Percentiles rank a stretch among this genome's conserved stretches.
Evolutionary conservation across 2,329 filamentous ascomycete species (phyloP).

Genomic region (Niveomyces coronatus): DNA sequence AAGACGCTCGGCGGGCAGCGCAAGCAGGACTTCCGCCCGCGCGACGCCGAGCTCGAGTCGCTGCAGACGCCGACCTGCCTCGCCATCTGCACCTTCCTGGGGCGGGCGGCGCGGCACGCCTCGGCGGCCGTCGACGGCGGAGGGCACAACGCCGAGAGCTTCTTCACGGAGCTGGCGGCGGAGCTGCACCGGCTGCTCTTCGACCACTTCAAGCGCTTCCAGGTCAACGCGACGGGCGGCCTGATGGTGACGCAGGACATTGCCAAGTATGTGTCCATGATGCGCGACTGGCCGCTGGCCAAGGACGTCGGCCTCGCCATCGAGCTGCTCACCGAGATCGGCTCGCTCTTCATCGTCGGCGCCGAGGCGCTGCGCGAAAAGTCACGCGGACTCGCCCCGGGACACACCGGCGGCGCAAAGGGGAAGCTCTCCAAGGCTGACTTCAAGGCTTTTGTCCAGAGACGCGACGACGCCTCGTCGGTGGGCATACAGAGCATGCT

Average conservation of each 20-base stretch:
- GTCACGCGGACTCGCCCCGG: conserved; percentile 46
- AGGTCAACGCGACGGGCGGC: conserved; percentile 84
- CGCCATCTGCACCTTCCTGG: conserved; percentile 70
- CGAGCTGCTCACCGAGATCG: conserved; percentile 85
- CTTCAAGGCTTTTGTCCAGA: conserved; percentile 75
- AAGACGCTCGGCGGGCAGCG: conserved; percentile 68
- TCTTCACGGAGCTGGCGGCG: conserved; percentile 75
- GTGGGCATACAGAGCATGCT: conserved; percentile 77
- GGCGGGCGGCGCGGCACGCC: conserved; percentile 52
- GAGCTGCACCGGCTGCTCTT: conserved; percentile 70
- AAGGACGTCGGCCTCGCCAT: conserved; percentile 59
- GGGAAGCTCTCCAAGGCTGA: conserved; percentile 55
- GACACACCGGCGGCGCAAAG: conserved; percentile 29
- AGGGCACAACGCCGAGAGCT: conserved; percentile 71
- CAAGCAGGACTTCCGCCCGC: conserved; percentile 84
- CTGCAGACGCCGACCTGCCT: conserved; percentile 81
- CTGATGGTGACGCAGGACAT: conserved; percentile 96
- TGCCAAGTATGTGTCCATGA: conserved; percentile 78
- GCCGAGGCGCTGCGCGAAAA: conserved; percentile 66
- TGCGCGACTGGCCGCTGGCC: conserved; percentile 70
- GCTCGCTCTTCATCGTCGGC: conserved; percentile 90
- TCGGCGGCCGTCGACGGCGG: conserved; percentile 69
- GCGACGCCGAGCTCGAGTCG: conserved; percentile 67
- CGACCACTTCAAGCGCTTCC: conserved; percentile 90
- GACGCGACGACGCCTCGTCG: conserved; percentile 72